Evolutionary conservation across 192 early-diverging fungal species (phyloP), one percentile per base, ranked within the genome.

Genomic region (Podila epicladia): DNA sequence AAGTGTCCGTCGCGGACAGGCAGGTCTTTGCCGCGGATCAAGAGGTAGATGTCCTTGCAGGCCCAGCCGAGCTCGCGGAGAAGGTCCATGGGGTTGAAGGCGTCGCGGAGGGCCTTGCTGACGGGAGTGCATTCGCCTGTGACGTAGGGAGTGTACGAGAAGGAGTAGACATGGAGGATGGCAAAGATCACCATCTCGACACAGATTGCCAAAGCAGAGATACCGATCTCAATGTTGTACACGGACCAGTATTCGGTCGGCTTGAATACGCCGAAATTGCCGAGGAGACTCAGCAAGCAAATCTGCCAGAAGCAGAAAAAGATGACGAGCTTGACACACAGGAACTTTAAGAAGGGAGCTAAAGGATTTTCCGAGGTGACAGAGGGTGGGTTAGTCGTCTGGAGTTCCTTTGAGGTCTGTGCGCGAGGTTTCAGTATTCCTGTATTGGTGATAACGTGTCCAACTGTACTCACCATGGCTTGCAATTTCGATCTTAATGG

Each of bases 401-500:
- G 0, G 35, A 6, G 9, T 37, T 1, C 35, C 9, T 37, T 37
- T 11, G 22, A 24, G n/a, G 53, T 45, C 53, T 55, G 24, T 55
- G 53, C 24, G 4, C 5, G n/a, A 53, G 58, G 58, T 28, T 37
- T 28, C 9, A 28, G 33, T 7, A 2, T 33, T 33, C 33, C 9
- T 65, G 37, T 12, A 24, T 49, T 20, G n/a, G 51, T 5, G 24
- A 45, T 15, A 11, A 2, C 7, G 17, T 83, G 64, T 73, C 62
- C 20, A 90, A 61, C 26, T 89, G 85, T 37, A 85, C 70, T 8
- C 73, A 80, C 77, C 86, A 41, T 90, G 61, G 9, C 87, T 83
- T 22, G 64, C 64, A 70, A 90, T 87, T 61, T 87, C 87, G 1
- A 83, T 73, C 65, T 89, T 88, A 68, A 94, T 88, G 32, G 85